Evolutionary conservation across 2,329 filamentous ascomycete species (phyloP).

Genomic region (Dendryphion nanum): DNA sequence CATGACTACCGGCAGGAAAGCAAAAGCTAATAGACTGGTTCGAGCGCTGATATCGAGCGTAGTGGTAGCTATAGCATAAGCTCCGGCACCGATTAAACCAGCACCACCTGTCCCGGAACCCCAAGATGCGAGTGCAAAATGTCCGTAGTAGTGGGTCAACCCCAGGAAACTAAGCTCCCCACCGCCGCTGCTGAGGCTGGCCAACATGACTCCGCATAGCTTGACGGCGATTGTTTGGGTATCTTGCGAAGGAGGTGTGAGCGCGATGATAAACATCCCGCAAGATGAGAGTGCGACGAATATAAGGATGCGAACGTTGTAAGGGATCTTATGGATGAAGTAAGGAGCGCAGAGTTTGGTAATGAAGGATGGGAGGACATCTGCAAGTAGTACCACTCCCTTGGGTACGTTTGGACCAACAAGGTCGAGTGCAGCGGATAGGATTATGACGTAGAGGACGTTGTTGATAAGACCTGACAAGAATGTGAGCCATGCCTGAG

Average conservation of each 20-base stretch:
- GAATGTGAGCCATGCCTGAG: conserved; percentile 5
- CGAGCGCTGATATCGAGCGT: conserved; percentile 73
- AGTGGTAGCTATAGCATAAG: conserved; percentile 84
- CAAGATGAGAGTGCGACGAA: conserved; percentile 74
- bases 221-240: conserved; percentile 67
- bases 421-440: conserved; percentile 91
- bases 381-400: conserved; percentile 86
- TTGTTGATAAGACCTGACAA: conserved; percentile 83
- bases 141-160: conserved; percentile 90
- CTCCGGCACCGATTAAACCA: conserved; percentile 79
- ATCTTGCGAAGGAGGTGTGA: conserved; percentile 64
- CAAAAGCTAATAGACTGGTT: conserved; percentile 72
- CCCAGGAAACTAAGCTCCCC: conserved; percentile 91
- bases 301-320: conserved; percentile 68
- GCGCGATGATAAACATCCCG: conserved; percentile 86
- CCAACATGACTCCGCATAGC: conserved; percentile 78
- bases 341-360: conserved; percentile 89
- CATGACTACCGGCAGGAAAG: conserved; percentile 79
- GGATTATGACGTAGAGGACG: conserved; percentile 94
- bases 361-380: conserved; percentile 85
- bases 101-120: conserved; percentile 89
- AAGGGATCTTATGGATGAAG: conserved; percentile 86
- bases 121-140: conserved; percentile 85
- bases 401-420: conserved; percentile 86
- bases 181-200: conserved; percentile 79